Evolutionary conservation across 495 filamentous ascomycete species (phyloP).

Genomic region (Saxophila tyrrhenica): DNA sequence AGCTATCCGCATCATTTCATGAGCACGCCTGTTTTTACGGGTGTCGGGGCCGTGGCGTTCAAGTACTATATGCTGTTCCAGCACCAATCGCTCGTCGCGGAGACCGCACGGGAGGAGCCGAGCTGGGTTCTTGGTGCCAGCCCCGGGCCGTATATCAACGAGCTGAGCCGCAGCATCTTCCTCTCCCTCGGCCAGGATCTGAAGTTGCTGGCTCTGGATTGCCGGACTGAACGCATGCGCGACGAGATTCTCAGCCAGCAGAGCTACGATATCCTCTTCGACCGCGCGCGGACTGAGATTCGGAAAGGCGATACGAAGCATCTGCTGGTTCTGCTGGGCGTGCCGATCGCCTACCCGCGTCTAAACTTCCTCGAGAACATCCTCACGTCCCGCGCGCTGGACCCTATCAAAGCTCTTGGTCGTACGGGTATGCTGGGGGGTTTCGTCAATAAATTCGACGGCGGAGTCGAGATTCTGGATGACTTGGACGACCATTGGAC

Average conservation of each 20-base stretch:
- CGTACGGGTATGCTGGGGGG: constrained; percentile 70
- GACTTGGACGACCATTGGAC: constrained; percentile 96
- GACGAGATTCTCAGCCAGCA: constrained; percentile 69
- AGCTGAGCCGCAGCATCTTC: constrained; percentile 76
- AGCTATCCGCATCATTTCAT: constrained; percentile 90
- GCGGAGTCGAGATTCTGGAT: constrained; percentile 85
- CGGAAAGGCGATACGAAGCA: constrained; percentile 75
- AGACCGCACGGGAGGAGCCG: constrained; percentile 70
- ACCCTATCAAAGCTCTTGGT: constrained; percentile 77
- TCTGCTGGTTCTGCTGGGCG: constrained; percentile 63
- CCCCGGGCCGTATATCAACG: constrained; percentile 82
- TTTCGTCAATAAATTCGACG: constrained; percentile 80
- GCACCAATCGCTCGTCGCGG: constrained; percentile 74
- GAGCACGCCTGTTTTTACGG: constrained; percentile 78
- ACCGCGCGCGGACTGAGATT: constrained; percentile 70
- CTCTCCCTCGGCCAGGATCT: constrained; percentile 69
- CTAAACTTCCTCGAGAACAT: constrained; percentile 63
- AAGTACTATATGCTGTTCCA: constrained; percentile 99
- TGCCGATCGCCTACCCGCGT: constrained; percentile 84
- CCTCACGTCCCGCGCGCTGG: constrained; percentile 72
- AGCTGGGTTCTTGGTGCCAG: constrained; percentile 76
- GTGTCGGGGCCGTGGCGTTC: constrained; percentile 80
- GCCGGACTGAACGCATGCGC: constrained; percentile 76
- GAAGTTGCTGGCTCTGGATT: constrained; percentile 78
- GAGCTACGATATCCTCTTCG: constrained; percentile 75